Evolutionary conservation across 1,284 basidiomycete species (phyloP).

Genomic region (Cryptococcus amylolentus): DNA sequence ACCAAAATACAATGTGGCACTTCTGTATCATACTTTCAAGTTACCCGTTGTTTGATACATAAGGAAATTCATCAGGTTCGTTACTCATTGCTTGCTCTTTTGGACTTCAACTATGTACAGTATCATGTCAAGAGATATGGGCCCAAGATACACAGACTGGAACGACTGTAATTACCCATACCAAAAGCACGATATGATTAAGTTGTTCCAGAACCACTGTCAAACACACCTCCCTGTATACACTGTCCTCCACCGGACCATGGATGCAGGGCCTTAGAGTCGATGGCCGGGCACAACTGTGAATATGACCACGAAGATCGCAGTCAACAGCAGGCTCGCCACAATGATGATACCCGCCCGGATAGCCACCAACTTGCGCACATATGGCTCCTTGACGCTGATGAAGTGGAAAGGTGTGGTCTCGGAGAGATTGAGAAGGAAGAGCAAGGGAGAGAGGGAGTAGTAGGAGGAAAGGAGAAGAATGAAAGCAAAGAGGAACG

Average conservation of each 20-base stretch:
- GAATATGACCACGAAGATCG: slow-evolving; percentile 44
- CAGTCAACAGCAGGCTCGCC: slow-evolving; percentile 35
- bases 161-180: not conserved
- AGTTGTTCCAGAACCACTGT: not conserved
- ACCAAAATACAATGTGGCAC: no score
- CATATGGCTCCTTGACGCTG: slow-evolving; percentile 83
- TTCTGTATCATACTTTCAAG: no score
- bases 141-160: no score
- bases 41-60: no score
- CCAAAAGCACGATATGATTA: not conserved
- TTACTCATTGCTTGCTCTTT: no score
- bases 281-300: slow-evolving; percentile 42
- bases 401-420: slow-evolving; percentile 84
- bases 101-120: no score
- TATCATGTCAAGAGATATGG: no score
- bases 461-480: slow-evolving; percentile 92
- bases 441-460: slow-evolving; percentile 81
- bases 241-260: no score
- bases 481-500: slow-evolving; percentile 84
- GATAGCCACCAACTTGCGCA: slow-evolving; percentile 79
- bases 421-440: slow-evolving; percentile 48
- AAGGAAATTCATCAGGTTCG: no score
- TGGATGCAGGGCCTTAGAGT: slow-evolving; percentile 12
- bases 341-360: slow-evolving; percentile 75
- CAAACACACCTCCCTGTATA: not conserved